These are phyloP conservation scores for Cerioporus squamosus DNA, from an alignment of 1,284 basidiomycete genomes.

Conservation along the genomic window DNA sequence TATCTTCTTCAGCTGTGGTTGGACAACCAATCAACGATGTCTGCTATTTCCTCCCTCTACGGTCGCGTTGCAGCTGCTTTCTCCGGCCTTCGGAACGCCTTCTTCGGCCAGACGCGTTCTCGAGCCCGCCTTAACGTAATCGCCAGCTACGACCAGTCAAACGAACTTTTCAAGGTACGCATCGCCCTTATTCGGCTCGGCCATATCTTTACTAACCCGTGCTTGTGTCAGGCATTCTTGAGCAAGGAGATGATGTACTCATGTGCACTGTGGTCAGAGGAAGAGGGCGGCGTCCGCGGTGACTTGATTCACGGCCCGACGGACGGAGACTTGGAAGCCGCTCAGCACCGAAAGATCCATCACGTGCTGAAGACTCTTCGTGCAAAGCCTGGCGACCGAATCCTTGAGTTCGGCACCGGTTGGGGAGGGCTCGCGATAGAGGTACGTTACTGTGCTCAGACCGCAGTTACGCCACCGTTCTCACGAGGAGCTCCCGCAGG, in stretches of 20 bases:
- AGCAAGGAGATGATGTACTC: constrained; percentile 94
- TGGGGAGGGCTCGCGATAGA: constrained; percentile 93
- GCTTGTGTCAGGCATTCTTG: constrained; percentile 67
- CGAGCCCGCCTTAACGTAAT: constrained; percentile 85
- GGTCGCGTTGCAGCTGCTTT: constrained; percentile 69
- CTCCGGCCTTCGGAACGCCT: constrained; percentile 77
- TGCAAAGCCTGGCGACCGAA: constrained; percentile 76
- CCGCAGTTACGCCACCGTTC: not conserved
- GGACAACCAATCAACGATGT: constrained; percentile 76
- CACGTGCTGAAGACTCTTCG: constrained; percentile 80
- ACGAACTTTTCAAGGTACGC: constrained; percentile 73
- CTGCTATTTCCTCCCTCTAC: constrained; percentile 67
- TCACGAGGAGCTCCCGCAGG: constrained; percentile 42
- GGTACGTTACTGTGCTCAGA: constrained; percentile 47
- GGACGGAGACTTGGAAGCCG: constrained; percentile 76
- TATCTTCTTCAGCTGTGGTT: constrained; percentile 72
- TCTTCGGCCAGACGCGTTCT: constrained; percentile 79
- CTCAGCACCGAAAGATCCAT: constrained; percentile 81
- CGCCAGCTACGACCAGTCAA: constrained; percentile 90
- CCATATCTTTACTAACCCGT: not conserved
- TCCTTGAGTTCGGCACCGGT: constrained; percentile 91
- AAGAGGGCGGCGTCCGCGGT: constrained; percentile 73
- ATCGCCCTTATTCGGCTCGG: constrained; percentile 1
- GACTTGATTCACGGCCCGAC: constrained; percentile 43
- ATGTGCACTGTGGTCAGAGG: constrained; percentile 78